A percentile compares a stretch with the other conserved stretches of the same genome.
phyloP scores from a whole-genome alignment of 2,329 filamentous ascomycete genomes.

The Epichloe aotearoae region DNA sequence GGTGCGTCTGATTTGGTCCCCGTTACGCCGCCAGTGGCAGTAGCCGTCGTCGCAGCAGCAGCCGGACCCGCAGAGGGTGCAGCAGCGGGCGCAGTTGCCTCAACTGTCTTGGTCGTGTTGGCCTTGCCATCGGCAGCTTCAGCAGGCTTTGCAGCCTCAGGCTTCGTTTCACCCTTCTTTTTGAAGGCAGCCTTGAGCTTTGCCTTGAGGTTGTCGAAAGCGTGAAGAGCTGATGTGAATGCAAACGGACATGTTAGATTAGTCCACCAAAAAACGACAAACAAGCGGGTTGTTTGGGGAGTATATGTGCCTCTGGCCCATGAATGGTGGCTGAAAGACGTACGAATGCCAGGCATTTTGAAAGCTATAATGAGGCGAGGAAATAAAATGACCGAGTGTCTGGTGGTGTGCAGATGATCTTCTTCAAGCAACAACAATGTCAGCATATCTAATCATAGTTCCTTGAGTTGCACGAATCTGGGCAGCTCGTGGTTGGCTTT shows the following conservation, averaged over 20 bases:
- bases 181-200: constrained; percentile 42
- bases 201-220: constrained; percentile 41
- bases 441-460: neutral
- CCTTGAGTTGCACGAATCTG: neutral
- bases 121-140: constrained; percentile 10
- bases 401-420: neutral
- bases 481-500: neutral
- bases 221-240: constrained; percentile 28
- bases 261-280: neutral
- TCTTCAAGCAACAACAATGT: neutral
- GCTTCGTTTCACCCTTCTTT: constrained; percentile 29
- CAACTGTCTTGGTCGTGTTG: constrained; percentile 15
- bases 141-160: neutral
- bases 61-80: constrained; percentile 10
- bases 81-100: constrained; percentile 12
- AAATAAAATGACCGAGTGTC: neutral
- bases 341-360: constrained; percentile 41
- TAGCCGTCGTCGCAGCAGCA: constrained; percentile 14
- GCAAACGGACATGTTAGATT: neutral
- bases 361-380: neutral
- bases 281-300: neutral
- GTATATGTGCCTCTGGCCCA: neutral
- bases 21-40: constrained; percentile 18
- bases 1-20: constrained; percentile 22
- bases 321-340: constrained; percentile 16